A percentile compares a stretch with the other conserved stretches of the same genome.
Conservation (phyloP, 2,329 filamentous ascomycete genomes). For the Pseudogymnoascus sp. region DNA sequence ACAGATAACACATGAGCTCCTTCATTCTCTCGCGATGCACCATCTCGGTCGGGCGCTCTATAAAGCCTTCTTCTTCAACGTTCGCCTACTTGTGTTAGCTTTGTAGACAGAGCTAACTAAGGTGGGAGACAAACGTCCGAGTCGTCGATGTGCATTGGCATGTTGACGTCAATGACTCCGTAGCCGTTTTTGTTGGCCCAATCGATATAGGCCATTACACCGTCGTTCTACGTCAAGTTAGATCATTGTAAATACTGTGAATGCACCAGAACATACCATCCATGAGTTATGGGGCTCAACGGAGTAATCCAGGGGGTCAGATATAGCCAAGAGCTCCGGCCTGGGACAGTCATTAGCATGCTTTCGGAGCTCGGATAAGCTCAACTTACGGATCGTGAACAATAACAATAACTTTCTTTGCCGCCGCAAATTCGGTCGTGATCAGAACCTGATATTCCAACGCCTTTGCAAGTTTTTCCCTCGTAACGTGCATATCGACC, state of each 20-base stretch:
- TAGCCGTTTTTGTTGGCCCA: constrained; percentile 75
- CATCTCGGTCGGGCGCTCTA: constrained; percentile 21
- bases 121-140: constrained; percentile 44
- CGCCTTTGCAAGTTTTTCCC: constrained; percentile 62
- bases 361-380: constrained; percentile 13
- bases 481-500: constrained; percentile 71
- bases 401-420: constrained; percentile 68
- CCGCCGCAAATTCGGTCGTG: constrained; percentile 61
- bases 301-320: constrained; percentile 61
- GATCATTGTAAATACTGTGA: not conserved
- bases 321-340: constrained; percentile 62
- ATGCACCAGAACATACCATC: constrained; percentile 55
- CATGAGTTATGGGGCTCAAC: constrained; percentile 80
- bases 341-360: constrained; percentile 33
- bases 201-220: constrained; percentile 70
- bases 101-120: not conserved
- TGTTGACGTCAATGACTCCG: constrained; percentile 83
- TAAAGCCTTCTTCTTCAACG: constrained; percentile 24
- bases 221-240: constrained; percentile 59
- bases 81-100: not conserved
- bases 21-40: constrained; percentile 31
- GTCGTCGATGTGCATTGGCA: constrained; percentile 68
- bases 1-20: constrained; percentile 76
- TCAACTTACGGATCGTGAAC: constrained; percentile 77
- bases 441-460: constrained; percentile 84